Base-by-base conservation (phyloP, 306 rosid species). In the Sphenostylis stenocarpa region DNA sequence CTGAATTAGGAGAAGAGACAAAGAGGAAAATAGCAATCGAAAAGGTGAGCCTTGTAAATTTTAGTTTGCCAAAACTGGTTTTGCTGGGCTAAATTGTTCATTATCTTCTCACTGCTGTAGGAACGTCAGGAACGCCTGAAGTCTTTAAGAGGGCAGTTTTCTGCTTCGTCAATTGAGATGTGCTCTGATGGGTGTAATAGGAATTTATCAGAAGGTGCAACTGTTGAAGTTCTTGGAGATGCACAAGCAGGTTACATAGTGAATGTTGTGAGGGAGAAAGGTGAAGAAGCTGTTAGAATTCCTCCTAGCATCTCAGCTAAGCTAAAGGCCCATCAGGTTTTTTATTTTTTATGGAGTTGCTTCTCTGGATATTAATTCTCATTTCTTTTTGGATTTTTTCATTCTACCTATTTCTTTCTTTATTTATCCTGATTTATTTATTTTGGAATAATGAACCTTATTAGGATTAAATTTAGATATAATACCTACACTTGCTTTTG, bases 1-100 rank as follows among this genome's bases (percentile, higher is more conserved):
- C 98, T 65, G 98, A 95, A 83, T 81, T 95, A 78, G 98, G 98
- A 83, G 98, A 95, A 83, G 98, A 95, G 82, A 95, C 98, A 17
- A 89, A 87, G 84, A 89, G 83, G 79, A 95, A 95, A 88, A 92
- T 92, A 77, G 98, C 98, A 33, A 92, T 95, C 23, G 98, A 95
- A 82, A 95, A 89, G 97, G 98, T 95, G 77, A 34, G 68, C 33
- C 29, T 74, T 45, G 9, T 62, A 29, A 23, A 77, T 61, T 68
- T 77, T 71, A 28, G 47, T 84, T 44, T 66, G 49, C 16, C 12
- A 16, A 41, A 72, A 21, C 49, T 81, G 48, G 17, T 49, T 45
- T 56, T 71, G 13, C 60, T 45, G 19, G 29, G 62, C 49, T 20
- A 41, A 67, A 66, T 75, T 47, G 57, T 78, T 72, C 36, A 72